phyloP scores from a whole-genome alignment of 352 stramenopile species.

The Aphanomyces stellatus region DNA sequence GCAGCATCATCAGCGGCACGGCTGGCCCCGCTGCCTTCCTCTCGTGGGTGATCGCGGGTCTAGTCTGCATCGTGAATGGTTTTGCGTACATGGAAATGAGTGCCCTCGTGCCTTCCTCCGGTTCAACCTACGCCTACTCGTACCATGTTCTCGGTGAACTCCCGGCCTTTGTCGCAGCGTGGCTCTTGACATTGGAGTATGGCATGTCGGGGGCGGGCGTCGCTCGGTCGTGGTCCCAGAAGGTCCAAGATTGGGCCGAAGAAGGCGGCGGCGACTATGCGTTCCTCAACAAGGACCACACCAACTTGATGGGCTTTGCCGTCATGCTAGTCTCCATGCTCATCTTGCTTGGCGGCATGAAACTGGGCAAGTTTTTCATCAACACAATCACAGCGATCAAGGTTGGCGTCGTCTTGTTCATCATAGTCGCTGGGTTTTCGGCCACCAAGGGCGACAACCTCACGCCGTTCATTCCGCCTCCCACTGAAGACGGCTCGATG shows the following conservation, averaged over 20 bases:
- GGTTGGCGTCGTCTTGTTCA: slow-evolving; percentile 84
- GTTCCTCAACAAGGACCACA: slow-evolving; percentile 48
- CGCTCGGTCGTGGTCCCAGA: slow-evolving; percentile 87
- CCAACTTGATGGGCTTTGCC: slow-evolving; percentile 48
- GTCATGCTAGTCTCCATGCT: slow-evolving; percentile 59
- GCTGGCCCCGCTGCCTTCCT: slow-evolving; percentile 68
- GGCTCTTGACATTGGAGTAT: slow-evolving; percentile 89
- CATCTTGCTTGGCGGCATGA: slow-evolving; percentile 73
- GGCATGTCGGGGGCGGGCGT: slow-evolving; percentile 84
- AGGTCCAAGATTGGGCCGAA: slow-evolving; percentile 58
- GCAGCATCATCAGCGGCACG: slow-evolving; percentile 40
- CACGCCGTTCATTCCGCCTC: slow-evolving; percentile 63
- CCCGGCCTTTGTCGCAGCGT: slow-evolving; percentile 82
- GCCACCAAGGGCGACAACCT: slow-evolving; percentile 79
- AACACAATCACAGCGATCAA: slow-evolving; percentile 82
- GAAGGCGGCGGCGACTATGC: slow-evolving; percentile 36
- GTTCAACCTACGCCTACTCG: slow-evolving; percentile 88
- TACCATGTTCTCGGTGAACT: slow-evolving; percentile 90
- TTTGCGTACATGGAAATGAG: slow-evolving; percentile 88
- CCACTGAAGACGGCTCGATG: background rate
- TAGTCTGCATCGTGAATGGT: slow-evolving; percentile 72
- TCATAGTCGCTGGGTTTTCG: slow-evolving; percentile 82
- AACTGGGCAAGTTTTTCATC: slow-evolving; percentile 85
- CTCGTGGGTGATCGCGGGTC: slow-evolving; percentile 70
- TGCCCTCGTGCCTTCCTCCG: slow-evolving; percentile 80